phyloP scores from a whole-genome alignment of 2,329 filamentous ascomycete species.

The Colletotrichum sp. region DNA sequence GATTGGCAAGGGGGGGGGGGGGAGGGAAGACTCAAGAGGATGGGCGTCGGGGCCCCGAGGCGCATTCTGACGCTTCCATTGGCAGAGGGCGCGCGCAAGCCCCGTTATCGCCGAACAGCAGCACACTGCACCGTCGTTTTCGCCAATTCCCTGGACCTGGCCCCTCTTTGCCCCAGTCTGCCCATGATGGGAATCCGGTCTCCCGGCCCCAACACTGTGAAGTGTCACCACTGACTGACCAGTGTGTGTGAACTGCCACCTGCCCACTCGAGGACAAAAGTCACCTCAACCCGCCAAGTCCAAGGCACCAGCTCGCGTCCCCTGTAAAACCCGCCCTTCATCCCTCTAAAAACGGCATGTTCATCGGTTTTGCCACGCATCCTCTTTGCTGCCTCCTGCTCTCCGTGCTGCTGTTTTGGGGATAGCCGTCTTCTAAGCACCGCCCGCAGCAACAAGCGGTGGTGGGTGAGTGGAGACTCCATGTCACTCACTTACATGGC shows the following conservation, averaged over 20 bases:
- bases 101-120: neutral
- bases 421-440: neutral
- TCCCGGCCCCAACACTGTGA: neutral
- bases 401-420: neutral
- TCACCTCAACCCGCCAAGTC: neutral
- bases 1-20: conserved; percentile 3
- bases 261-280: neutral
- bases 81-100: neutral
- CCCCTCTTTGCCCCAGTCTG: neutral
- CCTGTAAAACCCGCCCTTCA: neutral
- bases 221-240: neutral
- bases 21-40: neutral
- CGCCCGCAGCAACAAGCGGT: neutral
- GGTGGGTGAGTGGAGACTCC: neutral
- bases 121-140: conserved; percentile 6
- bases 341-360: neutral
- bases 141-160: neutral
- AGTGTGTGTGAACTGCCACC: neutral
- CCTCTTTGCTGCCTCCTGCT: neutral
- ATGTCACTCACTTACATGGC: neutral
- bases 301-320: conserved; percentile 1
- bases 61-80: conserved; percentile 1
- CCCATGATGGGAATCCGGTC: neutral
- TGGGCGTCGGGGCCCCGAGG: neutral
- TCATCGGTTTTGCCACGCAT: conserved; percentile 6